Base-by-base conservation (phyloP, 768 basidiomycete genomes). In the Calocera viscosa region DNA sequence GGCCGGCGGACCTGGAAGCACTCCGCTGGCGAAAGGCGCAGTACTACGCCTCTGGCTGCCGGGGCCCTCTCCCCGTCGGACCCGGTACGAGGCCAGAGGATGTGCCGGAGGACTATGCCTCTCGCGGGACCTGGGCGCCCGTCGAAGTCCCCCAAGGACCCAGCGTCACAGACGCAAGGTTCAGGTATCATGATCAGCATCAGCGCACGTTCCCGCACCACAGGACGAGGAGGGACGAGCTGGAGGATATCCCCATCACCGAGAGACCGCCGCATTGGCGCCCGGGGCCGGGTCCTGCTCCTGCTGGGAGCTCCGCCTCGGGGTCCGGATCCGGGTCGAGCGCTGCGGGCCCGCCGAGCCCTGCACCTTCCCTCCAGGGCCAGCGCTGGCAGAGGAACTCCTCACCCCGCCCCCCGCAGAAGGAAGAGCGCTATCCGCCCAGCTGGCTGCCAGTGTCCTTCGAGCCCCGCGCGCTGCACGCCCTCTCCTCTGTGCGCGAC, bases 171-270 rank as follows among this genome's bases (percentile, higher is more conserved):
- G 53, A 60, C 19, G 53, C 53, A 2, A 26, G 53, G 30, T 60
- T 60, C 53, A 12, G 53, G 19, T 60, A 60, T 30, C 53, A 60
- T 19, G 53, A 60, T 30, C 53, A 60, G 26, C 53, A 60, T 19
- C 53, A 60, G 30, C 53, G 53, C 14, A 60, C 53, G 53, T 60
- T 60, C 53, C 53, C 53, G 26, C 53, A 60, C 30, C 53, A 60
- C 30, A 11, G 53, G 26, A 60, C 53, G 53, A 26, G 53, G 30
- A 11, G 53, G 16, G 53, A 60, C 19, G 53, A 60, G 30, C 53
- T 60, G 14, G 53, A 60, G 30, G 53, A 60, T 22, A 60, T 60
- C 53, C 53, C 53, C 26, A 60, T 60, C 22, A 60, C 53, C 14
- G 53, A 60, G 30, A 11, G 53, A 60, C 53, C 53, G 5, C 53